Conservation (phyloP, 257 asterid species). For the Orobanche coerulescens region DNA sequence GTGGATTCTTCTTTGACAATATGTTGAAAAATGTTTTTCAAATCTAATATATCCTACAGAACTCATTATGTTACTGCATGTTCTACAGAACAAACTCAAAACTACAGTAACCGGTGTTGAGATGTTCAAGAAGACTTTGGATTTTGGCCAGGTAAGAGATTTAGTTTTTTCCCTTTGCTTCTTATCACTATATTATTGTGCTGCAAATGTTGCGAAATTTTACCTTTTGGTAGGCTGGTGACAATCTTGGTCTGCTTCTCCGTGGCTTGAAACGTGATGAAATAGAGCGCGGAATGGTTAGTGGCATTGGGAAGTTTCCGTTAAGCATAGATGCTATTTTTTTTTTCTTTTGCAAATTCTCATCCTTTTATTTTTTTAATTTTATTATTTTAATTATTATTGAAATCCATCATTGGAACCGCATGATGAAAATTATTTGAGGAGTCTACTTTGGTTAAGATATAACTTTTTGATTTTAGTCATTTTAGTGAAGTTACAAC, state of each 20-base stretch:
- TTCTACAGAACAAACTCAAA: constrained; percentile 55
- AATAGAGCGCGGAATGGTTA: constrained; percentile 77
- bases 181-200: neutral
- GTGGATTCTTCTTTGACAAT: neutral
- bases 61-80: constrained; percentile 7
- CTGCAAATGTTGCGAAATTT: neutral
- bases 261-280: constrained; percentile 93
- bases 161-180: neutral
- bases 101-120: constrained; percentile 90
- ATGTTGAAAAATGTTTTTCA: neutral
- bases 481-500: too few relatives aligned
- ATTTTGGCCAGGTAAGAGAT: constrained; percentile 60
- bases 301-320: constrained; percentile 17
- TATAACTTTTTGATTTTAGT: too few relatives aligned
- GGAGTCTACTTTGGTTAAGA: too few relatives aligned
- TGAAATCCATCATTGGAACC: neutral
- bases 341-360: neutral
- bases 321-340: neutral
- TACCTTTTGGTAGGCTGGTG: constrained; percentile 64
- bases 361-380: neutral
- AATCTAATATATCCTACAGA: neutral
- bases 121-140: constrained; percentile 90
- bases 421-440: neutral
- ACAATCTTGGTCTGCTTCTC: constrained; percentile 84
- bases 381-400: neutral